Conservation (phyloP, 2,329 filamentous ascomycete genomes). For the Teratosphaeria nubilosa region DNA sequence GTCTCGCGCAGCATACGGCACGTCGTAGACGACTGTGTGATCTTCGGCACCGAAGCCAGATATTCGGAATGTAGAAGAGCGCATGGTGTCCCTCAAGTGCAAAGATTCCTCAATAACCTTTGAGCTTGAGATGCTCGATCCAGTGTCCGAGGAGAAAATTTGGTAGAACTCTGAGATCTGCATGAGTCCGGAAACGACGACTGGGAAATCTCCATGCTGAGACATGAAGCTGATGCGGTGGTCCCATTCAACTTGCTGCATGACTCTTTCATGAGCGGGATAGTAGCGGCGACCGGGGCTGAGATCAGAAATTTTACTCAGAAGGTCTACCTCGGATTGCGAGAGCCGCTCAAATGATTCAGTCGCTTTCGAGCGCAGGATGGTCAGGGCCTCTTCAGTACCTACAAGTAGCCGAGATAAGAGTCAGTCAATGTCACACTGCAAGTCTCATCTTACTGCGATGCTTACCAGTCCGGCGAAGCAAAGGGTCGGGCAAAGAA, state of each 20-base stretch:
- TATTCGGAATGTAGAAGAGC: constrained; percentile 21
- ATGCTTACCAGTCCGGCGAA: constrained; percentile 39
- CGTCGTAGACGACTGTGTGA: constrained; percentile 15
- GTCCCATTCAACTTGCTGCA: constrained; percentile 39
- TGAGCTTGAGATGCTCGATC: constrained; percentile 2
- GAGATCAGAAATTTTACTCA: constrained; percentile 21
- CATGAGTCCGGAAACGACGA: constrained; percentile 17
- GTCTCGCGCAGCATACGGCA: constrained; percentile 13
- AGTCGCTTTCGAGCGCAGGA: constrained; percentile 12
- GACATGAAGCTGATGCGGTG: constrained; percentile 27
- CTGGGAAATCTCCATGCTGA: constrained; percentile 31
- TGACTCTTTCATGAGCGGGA: constrained; percentile 28
- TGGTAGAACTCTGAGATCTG: constrained; percentile 8
- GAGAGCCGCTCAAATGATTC: constrained; percentile 16
- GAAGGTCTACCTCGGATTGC: constrained; percentile 7
- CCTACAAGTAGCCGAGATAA: constrained; percentile 17
- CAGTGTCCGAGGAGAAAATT: constrained; percentile 9
- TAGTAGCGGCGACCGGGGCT: constrained; percentile 35
- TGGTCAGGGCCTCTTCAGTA: constrained; percentile 41
- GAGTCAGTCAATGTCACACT: neutral
- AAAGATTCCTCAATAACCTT: constrained; percentile 12
- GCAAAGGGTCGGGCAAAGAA: constrained; percentile 47
- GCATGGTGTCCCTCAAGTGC: constrained; percentile 20
- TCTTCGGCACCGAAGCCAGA: constrained; percentile 25
- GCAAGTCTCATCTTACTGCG: neutral